phyloP scores from a whole-genome alignment of 139 green algal genomes.

The Chlorella ohadii region DNA sequence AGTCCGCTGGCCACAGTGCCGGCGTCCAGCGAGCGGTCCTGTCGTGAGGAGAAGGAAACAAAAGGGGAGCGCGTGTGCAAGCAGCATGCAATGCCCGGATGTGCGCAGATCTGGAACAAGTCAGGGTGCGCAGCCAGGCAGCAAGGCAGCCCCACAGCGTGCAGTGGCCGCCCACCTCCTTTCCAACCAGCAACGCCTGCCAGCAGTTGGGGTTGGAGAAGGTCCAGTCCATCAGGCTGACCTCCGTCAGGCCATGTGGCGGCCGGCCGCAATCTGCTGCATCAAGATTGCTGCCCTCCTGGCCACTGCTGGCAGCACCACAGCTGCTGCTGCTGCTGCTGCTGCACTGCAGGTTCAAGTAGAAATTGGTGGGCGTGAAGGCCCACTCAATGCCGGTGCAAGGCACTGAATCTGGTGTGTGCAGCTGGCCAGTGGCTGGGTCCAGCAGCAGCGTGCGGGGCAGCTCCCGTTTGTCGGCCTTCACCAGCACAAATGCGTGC shows the following conservation, averaged over 20 bases:
- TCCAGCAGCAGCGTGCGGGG: constrained; percentile 75
- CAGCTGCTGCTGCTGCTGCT: neutral
- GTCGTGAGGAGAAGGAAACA: too few species aligned
- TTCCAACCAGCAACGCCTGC: constrained; percentile 2
- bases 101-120: too few species aligned
- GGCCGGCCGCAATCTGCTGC: neutral
- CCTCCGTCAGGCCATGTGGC: constrained; percentile 3
- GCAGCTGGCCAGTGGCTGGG: constrained; percentile 68
- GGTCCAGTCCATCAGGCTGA: constrained; percentile 38
- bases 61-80: too few species aligned
- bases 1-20: too few species aligned
- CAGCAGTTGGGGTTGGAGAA: constrained; percentile 32
- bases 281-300: constrained; percentile 39
- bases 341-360: constrained; percentile 40
- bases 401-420: constrained; percentile 56
- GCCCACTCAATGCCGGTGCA: constrained; percentile 82
- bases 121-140: too few species aligned
- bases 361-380: constrained; percentile 79
- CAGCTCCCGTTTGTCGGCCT: constrained; percentile 71
- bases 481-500: constrained; percentile 88
- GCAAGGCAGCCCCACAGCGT: too few species aligned
- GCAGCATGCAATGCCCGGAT: too few species aligned
- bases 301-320: neutral
- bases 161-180: neutral
- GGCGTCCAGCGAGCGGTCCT: too few species aligned